Evolutionary conservation across 768 basidiomycete species (phyloP).

Genomic region (Russula griseocarnosa): DNA sequence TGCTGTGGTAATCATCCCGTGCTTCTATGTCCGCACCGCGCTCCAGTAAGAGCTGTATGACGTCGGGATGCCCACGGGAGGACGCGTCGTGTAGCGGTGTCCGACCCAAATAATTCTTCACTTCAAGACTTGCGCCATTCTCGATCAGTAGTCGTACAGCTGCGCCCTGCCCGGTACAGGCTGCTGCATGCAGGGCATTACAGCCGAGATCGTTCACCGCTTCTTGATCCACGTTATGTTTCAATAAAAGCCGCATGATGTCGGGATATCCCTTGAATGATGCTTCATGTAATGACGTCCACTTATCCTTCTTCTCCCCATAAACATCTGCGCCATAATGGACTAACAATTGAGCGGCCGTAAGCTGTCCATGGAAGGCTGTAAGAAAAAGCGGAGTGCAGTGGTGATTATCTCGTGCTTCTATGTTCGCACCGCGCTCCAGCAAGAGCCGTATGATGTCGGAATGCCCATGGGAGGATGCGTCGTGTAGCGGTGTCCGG

Average conservation of each 20-base stretch:
- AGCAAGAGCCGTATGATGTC: neutral
- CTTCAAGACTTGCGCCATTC: neutral
- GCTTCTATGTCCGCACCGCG: neutral
- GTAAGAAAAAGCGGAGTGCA: neutral
- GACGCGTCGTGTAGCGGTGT: neutral
- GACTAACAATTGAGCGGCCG: neutral
- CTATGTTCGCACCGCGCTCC: neutral
- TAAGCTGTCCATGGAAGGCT: neutral
- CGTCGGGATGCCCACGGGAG: neutral
- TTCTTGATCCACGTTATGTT: neutral
- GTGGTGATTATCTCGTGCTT: neutral
- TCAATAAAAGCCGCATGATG: neutral
- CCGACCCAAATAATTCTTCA: neutral
- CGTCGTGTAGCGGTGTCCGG: neutral
- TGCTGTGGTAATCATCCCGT: neutral
- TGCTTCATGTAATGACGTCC: neutral
- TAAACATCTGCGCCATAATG: neutral
- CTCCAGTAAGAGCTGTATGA: neutral
- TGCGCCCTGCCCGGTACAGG: too few relatives aligned
- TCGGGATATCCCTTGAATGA: neutral
- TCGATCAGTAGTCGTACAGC: neutral
- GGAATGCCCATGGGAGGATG: neutral
- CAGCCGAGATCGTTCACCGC: too few relatives aligned
- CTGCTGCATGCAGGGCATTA: too few relatives aligned
- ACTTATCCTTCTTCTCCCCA: neutral